phyloP scores from a whole-genome alignment of 2,329 filamentous ascomycete species.

The Epichloe scottii region DNA sequence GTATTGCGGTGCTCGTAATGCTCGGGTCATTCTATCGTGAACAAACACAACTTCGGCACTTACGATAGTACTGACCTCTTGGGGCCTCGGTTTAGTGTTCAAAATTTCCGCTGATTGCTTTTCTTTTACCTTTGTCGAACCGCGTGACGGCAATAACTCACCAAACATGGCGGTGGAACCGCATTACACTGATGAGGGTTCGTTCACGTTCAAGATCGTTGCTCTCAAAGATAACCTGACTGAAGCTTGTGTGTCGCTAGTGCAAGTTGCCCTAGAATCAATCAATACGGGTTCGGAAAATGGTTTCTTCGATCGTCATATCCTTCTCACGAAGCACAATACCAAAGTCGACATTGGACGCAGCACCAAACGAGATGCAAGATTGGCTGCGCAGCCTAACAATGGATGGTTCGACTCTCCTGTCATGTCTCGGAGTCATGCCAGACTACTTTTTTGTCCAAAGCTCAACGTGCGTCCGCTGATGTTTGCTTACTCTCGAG shows the following conservation, averaged over 20 bases:
- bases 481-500: neutral
- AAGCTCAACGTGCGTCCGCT: slow-evolving; percentile 27
- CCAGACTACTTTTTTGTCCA: slow-evolving; percentile 34
- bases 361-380: slow-evolving; percentile 27
- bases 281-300: slow-evolving; percentile 11
- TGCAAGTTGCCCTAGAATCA: slow-evolving; percentile 18
- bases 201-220: neutral
- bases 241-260: slow-evolving; percentile 9
- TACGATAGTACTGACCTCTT: neutral
- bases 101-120: neutral
- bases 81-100: too few species aligned
- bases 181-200: slow-evolving; percentile 6
- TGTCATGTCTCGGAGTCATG: slow-evolving; percentile 60
- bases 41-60: neutral
- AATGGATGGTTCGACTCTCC: slow-evolving; percentile 61
- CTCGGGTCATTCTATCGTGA: neutral
- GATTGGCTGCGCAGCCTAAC: slow-evolving; percentile 22
- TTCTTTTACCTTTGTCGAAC: neutral
- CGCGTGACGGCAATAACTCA: too few species aligned
- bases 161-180: slow-evolving; percentile 3
- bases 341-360: slow-evolving; percentile 27
- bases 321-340: slow-evolving; percentile 20
- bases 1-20: neutral
- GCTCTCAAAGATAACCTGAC: neutral
- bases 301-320: slow-evolving; percentile 15